Conservation (phyloP, 768 basidiomycete genomes). For the Trametes villosa region DNA sequence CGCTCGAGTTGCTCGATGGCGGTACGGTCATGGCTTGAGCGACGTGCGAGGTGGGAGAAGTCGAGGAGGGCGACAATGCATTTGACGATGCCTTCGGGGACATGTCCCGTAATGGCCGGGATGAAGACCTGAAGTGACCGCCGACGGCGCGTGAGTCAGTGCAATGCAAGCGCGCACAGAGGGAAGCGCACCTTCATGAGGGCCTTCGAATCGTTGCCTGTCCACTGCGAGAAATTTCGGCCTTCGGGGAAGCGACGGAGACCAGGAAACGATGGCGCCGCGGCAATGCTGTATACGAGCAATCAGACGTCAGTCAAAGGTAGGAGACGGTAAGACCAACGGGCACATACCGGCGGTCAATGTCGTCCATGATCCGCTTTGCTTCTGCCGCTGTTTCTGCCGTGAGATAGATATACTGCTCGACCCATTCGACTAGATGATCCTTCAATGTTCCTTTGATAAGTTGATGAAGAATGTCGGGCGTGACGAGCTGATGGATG, state of each 20-base stretch:
- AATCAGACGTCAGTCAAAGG: background rate
- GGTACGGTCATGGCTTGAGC: background rate
- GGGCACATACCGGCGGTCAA: conserved; percentile 39
- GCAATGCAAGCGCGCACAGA: conserved; percentile 3
- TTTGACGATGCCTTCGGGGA: background rate
- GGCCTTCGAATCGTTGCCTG: too few relatives aligned
- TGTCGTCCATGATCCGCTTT: conserved; percentile 38
- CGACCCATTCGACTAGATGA: conserved; percentile 42
- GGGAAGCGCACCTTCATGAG: conserved; percentile 20
- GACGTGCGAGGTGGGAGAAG: conserved; percentile 25
- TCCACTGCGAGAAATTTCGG: conserved; percentile 24
- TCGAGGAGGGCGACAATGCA: conserved; percentile 13
- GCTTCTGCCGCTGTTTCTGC: conserved; percentile 17
- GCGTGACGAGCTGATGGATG: conserved; percentile 39
- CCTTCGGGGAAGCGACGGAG: conserved; percentile 20
- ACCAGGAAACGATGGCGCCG: conserved; percentile 18
- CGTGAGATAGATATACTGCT: conserved; percentile 37
- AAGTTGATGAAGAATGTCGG: too few relatives aligned
- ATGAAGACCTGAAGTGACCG: background rate
- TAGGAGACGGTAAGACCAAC: background rate
- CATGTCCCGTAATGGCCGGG: background rate
- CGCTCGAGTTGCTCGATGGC: background rate
- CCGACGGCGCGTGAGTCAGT: background rate
- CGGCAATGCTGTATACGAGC: conserved; percentile 13
- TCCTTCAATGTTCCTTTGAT: conserved; percentile 42